Percentiles rank a stretch among this genome's conserved stretches.
phyloP scores from a whole-genome alignment of 257 asterid species.

The Orobanche coerulescens region DNA sequence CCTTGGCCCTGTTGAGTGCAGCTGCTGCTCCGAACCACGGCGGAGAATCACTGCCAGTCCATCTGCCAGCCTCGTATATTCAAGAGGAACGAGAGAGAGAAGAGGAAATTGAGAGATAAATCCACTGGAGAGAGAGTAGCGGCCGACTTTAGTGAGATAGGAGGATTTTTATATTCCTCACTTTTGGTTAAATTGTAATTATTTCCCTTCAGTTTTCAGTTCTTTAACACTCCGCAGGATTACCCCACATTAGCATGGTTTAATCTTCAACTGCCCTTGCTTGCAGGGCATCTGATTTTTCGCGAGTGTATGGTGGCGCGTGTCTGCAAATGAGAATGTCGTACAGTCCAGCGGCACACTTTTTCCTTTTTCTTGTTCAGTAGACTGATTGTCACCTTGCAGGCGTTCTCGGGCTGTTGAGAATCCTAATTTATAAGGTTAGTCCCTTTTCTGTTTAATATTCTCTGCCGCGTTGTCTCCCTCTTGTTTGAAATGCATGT shows the following conservation, averaged over 20 bases:
- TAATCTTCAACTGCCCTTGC: slow-evolving; percentile 1
- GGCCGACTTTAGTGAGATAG: too few relatives aligned
- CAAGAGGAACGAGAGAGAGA: too few relatives aligned
- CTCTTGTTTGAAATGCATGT: too few relatives aligned
- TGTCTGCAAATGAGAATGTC: slow-evolving; percentile 95
- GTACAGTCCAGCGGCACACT: slow-evolving; percentile 88
- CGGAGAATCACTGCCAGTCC: too few relatives aligned
- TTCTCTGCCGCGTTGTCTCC: not conserved
- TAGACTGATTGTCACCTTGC: slow-evolving; percentile 96
- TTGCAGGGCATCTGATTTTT: slow-evolving; percentile 83
- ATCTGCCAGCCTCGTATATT: too few relatives aligned
- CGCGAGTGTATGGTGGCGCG: slow-evolving; percentile 83
- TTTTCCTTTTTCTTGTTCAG: slow-evolving; percentile 81
- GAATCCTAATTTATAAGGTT: slow-evolving; percentile 88
- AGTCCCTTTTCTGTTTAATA: not conserved
- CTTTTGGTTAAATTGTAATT: too few relatives aligned
- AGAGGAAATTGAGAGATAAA: too few relatives aligned
- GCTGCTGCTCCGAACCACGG: too few relatives aligned
- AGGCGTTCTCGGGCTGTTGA: slow-evolving; percentile 87
- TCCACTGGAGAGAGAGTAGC: too few relatives aligned
- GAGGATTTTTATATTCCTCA: too few relatives aligned
- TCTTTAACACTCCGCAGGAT: not conserved
- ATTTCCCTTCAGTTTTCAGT: too few relatives aligned
- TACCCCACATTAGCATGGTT: not conserved
- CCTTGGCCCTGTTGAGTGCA: too few relatives aligned